Base-by-base conservation (phyloP, 116 monocot genomes). In the Dioscorea cayenensis region DNA sequence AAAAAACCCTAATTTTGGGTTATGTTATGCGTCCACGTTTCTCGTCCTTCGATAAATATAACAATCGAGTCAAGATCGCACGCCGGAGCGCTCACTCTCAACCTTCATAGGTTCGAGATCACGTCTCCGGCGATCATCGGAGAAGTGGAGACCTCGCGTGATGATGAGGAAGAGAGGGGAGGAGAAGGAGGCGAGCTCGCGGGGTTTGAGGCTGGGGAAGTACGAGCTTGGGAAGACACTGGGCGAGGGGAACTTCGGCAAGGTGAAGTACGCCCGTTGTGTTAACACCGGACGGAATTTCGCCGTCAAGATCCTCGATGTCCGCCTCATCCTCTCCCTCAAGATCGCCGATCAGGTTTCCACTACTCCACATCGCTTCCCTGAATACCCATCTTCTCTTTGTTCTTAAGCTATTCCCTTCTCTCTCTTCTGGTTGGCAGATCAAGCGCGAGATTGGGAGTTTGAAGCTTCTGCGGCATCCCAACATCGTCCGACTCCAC, bases 371-470 rank as follows among this genome's bases (percentile, higher is more conserved):
- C 12, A 27, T 7, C 7, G 18, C 18, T 14, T 67, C 16, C 66
- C 5, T 43, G 36, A 2, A 20, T 19, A 37, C 20, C 19, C 7
- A 20, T 17, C n/a, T 67, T 19, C 43, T 14, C n/a, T 43, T 43
- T 3, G 20, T 7, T 36, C 38, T 19, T 4, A 51, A 69, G 5
- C 27, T 17, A 22, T 68, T 38, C 20, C 36, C 32, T 36, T 23
- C 51, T 60, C 10, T 52, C 12, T 75, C 14, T 36, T 73, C 61
- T 38, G 51, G 51, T 19, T 36, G 28, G 68, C 80, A 89, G 92
- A 89, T 93, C 65, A 89, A 84, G 81, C 78, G 92, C 70, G 92
- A 89, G 78, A 93, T 93, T 36, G 80, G 78, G 32, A 93, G 89
- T 21, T 68, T 93, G 77, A 93, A 86, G 72, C 77, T 93, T 43